Evolutionary conservation across 2,329 filamentous ascomycete genomes (phyloP).

Genomic region (Trichoderma oligosporum): DNA sequence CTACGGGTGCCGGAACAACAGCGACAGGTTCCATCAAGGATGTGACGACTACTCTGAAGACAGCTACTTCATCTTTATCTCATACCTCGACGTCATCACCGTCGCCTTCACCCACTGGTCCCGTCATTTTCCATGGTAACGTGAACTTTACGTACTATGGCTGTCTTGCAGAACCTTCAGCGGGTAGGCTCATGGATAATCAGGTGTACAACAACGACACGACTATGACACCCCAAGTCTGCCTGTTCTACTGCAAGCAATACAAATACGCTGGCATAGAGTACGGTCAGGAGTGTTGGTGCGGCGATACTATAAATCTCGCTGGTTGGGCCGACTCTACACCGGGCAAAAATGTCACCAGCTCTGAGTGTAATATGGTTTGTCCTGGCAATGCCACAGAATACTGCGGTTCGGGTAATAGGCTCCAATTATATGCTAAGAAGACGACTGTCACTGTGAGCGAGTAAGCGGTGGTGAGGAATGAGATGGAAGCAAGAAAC

Average conservation of each 20-base stretch:
- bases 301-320: constrained; percentile 32
- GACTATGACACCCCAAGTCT: constrained; percentile 35
- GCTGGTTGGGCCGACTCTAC: constrained; percentile 24
- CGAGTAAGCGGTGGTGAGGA: not conserved
- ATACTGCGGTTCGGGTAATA: constrained; percentile 32
- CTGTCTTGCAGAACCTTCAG: constrained; percentile 34
- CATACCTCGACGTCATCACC: constrained; percentile 20
- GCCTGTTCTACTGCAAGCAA: constrained; percentile 33
- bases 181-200: constrained; percentile 30
- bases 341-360: constrained; percentile 31
- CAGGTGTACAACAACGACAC: constrained; percentile 31
- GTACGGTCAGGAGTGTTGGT: constrained; percentile 39
- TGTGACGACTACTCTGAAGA: too few species aligned
- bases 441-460: not conserved
- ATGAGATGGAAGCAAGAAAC: not conserved
- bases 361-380: constrained; percentile 31
- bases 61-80: not conserved
- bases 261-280: constrained; percentile 38
- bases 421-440: constrained; percentile 33
- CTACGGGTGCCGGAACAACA: not conserved
- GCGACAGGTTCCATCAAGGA: too few species aligned
- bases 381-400: constrained; percentile 34
- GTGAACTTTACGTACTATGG: constrained; percentile 38
- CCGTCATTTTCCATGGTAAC: constrained; percentile 33
- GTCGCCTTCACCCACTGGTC: constrained; percentile 26